Conservation (phyloP, 306 rosid genomes). For the Potentilla sterilis region DNA sequence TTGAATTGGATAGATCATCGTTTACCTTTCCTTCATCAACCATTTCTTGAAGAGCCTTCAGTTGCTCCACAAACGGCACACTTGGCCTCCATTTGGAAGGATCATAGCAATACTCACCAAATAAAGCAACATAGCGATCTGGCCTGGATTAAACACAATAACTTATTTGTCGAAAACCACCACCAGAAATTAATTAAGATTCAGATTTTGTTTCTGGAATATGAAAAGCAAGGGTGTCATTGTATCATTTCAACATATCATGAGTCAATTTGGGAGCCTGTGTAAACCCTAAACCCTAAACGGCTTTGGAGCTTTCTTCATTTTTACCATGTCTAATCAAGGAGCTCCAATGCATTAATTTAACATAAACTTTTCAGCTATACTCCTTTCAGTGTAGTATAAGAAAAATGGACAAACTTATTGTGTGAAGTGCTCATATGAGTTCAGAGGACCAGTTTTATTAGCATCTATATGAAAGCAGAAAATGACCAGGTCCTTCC, state of each 20-base stretch:
- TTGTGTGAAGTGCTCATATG: background rate
- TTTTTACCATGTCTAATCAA: background rate
- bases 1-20: slow-evolving; percentile 9
- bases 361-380: background rate
- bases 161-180: slow-evolving; percentile 10
- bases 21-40: slow-evolving; percentile 89
- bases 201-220: slow-evolving; percentile 7
- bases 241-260: background rate
- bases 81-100: slow-evolving; percentile 85
- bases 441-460: background rate
- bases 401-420: background rate
- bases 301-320: background rate
- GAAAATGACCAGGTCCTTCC: background rate
- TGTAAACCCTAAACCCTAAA: background rate
- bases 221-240: background rate
- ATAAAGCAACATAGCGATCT: slow-evolving; percentile 75
- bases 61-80: slow-evolving; percentile 85
- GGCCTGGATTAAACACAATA: slow-evolving; percentile 58
- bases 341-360: background rate
- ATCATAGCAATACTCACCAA: slow-evolving; percentile 68
- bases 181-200: background rate
- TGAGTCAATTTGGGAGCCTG: background rate
- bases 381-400: background rate
- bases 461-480: background rate
- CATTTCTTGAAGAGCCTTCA: slow-evolving; percentile 85